Base-by-base conservation (phyloP, 441 rosid genomes). In the Gossypium davidsonii region DNA sequence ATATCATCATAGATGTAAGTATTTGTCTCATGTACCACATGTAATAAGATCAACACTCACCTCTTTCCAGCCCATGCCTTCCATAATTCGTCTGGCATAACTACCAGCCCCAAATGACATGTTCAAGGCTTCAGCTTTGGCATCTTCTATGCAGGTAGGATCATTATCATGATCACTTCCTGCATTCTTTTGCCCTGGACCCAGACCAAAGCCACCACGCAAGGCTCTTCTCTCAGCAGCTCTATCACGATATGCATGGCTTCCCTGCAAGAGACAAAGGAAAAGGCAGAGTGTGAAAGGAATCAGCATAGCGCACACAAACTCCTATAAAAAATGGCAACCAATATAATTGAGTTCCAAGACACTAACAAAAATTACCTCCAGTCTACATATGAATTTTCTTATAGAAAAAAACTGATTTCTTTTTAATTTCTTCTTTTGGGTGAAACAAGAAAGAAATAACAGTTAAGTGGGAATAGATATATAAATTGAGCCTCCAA, bases 31-130 rank as follows among this genome's bases (percentile, higher is more conserved):
- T 18, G 59, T 55, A 55, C 26, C 52, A 55, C 26, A 55, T 55
- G 21, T 28, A 67, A 49, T 49, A 34, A 21, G 9, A 18, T 18
- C 0, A 14, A 56, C 49, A 37, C 58, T 73, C 85, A 88, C 98
- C 97, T 94, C 92, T 73, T 84, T 90, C 98, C 97, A 91, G 51
- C 98, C 98, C 94, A 91, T 91, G 82, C 83, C 84, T 84, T 89
- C 85, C 28, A 91, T 89, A 49, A 94, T 85, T 74, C 76, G 92
- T 82, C 96, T 86, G 72, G 91, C 97, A 77, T 86, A 90, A 72
- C 96, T 91, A 78, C 92, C 92, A 52, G 85, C 77, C 67, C 96
- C 98, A 81, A 91, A 87, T 66, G 94, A 78, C 78, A 83, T 75
- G 83, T 83, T 82, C 79, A 86, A 80, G 75, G 93, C 93, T 76